Percentiles rank a stretch among this genome's conserved stretches.
Conservation (phyloP, 805 yeast species). For the Candida yuanshanica region DNA sequence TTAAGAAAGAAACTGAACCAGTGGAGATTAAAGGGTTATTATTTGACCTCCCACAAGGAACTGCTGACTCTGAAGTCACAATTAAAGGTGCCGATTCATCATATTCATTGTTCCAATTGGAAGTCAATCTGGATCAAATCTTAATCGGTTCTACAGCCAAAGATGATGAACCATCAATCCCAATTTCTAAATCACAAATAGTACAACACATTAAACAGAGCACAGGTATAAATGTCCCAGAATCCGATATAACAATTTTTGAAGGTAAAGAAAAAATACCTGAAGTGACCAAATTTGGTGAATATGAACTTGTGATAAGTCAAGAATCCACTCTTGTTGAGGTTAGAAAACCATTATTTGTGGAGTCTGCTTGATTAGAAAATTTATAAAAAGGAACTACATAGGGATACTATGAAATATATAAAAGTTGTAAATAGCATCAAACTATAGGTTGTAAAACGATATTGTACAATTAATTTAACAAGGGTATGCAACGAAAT, state of each 20-base stretch:
- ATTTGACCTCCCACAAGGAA: conserved; percentile 13
- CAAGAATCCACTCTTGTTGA: conserved; percentile 12
- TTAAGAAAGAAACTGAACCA: conserved; percentile 7
- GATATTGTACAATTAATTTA: background rate
- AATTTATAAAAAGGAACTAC: background rate
- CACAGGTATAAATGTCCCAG: conserved; percentile 16
- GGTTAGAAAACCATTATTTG: background rate
- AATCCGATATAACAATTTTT: conserved; percentile 10
- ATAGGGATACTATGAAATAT: background rate
- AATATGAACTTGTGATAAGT: conserved; percentile 14
- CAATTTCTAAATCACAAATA: conserved; percentile 12
- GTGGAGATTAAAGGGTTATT: conserved; percentile 18
- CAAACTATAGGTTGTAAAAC: background rate
- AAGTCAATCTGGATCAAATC: conserved; percentile 12
- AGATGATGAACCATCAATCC: background rate
- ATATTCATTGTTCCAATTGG: conserved; percentile 22
- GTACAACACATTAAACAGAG: conserved; percentile 7
- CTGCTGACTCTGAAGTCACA: conserved; percentile 1
- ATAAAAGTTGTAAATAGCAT: background rate
- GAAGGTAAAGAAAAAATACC: conserved; percentile 5
- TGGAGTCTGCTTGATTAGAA: conserved; percentile 1
- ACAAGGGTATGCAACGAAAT: background rate
- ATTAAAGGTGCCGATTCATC: conserved; percentile 6
- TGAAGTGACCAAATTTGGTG: conserved; percentile 13
- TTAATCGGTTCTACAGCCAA: background rate